phyloP scores from a whole-genome alignment of 495 filamentous ascomycete species.

The Penicillium maclennaniae region DNA sequence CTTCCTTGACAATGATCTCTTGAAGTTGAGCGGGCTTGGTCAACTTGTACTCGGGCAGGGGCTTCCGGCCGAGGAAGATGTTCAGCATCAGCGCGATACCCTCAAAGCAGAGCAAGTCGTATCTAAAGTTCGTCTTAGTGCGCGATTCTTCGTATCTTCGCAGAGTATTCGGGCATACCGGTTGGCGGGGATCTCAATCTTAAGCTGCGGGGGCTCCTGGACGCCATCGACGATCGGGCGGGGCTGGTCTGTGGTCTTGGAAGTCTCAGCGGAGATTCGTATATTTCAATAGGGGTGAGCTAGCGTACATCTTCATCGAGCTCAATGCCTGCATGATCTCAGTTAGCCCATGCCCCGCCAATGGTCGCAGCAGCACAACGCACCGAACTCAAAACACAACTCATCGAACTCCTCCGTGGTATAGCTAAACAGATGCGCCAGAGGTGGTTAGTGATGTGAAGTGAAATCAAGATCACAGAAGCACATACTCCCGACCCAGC shows the following conservation, averaged over 20 bases:
- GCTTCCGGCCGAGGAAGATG: conserved; percentile 76
- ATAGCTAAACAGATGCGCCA: conserved; percentile 51
- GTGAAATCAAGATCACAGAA: not conserved
- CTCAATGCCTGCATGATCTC: conserved; percentile 65
- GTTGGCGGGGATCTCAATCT: conserved; percentile 98
- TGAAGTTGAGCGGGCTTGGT: conserved; percentile 69
- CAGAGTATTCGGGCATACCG: conserved; percentile 43
- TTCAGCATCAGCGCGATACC: conserved; percentile 94
- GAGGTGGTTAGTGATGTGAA: not conserved
- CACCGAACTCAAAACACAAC: conserved; percentile 96
- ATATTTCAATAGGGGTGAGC: not conserved
- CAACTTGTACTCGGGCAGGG: conserved; percentile 74
- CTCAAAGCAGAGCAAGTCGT: conserved; percentile 98
- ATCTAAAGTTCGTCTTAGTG: conserved; percentile 51
- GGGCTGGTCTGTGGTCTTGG: conserved; percentile 64
- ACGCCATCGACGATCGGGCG: conserved; percentile 70
- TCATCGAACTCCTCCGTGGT: conserved; percentile 94
- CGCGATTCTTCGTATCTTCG: not conserved
- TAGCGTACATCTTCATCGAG: conserved; percentile 81
- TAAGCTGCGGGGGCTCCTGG: conserved; percentile 86
- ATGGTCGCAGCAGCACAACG: conserved; percentile 17
- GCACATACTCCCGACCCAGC: conserved; percentile 76
- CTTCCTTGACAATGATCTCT: conserved; percentile 71
- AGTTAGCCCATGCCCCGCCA: conserved; percentile 38
- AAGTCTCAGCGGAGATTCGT: conserved; percentile 14